Percentiles rank a stretch among this genome's conserved stretches.
Conservation (phyloP, 2,329 filamentous ascomycete species). For the Colletotrichum truncatum region DNA sequence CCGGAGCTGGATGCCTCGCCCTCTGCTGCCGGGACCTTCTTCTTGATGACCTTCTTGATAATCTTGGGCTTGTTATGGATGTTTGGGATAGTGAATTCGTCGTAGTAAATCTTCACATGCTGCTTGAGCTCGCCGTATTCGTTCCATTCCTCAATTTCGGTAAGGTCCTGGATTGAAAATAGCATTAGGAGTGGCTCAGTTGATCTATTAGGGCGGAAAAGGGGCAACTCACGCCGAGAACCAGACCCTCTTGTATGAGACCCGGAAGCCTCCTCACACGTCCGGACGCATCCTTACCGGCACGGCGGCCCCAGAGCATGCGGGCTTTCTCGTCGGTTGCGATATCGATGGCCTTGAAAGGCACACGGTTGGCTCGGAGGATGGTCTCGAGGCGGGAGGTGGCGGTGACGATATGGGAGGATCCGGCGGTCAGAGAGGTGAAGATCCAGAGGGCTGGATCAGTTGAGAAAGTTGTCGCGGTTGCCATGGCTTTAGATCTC, state of each 20-base stretch:
- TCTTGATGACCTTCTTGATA: conserved; percentile 29
- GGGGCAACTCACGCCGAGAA: conserved; percentile 78
- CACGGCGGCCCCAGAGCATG: conserved; percentile 86
- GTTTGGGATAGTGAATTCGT: conserved; percentile 67
- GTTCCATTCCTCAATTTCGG: conserved; percentile 98
- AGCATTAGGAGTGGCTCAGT: background rate
- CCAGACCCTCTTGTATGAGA: conserved; percentile 85
- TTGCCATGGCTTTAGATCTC: conserved; percentile 28
- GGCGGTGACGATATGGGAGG: conserved; percentile 94
- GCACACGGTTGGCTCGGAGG: conserved; percentile 91
- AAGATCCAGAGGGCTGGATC: conserved; percentile 90
- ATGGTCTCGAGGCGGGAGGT: conserved; percentile 97
- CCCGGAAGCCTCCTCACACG: conserved; percentile 82
- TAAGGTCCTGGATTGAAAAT: conserved; percentile 74
- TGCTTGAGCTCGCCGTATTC: conserved; percentile 95
- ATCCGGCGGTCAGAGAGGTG: conserved; percentile 94
- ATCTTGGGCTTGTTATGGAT: conserved; percentile 59
- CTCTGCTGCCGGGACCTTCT: conserved; percentile 9
- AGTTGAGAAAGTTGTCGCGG: conserved; percentile 55
- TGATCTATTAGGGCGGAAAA: background rate
- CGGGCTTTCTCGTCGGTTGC: conserved; percentile 89
- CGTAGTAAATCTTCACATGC: conserved; percentile 77
- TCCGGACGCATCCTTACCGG: conserved; percentile 73
- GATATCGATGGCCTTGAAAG: conserved; percentile 91
- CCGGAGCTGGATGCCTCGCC: conserved; percentile 23